Conservation (phyloP, 805 yeast species). For the Citeromyces nyonsensis region DNA sequence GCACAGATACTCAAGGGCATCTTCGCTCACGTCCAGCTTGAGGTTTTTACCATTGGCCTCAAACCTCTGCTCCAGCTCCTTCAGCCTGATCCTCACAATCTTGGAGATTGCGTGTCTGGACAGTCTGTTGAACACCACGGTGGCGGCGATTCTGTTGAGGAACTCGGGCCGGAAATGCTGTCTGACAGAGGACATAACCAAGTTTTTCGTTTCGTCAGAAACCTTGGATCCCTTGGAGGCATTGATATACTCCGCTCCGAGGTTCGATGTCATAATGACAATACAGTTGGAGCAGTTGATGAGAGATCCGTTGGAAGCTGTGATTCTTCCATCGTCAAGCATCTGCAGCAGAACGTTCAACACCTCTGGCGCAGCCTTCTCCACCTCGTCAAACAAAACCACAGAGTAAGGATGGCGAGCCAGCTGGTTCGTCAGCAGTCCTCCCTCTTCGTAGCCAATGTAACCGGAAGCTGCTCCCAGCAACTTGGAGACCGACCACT, state of each 20-base stretch:
- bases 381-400: conserved; percentile 93
- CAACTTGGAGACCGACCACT: conserved; percentile 88
- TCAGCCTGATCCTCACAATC: conserved; percentile 75
- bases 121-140: conserved; percentile 83
- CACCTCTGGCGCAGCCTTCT: conserved; percentile 97
- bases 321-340: conserved; percentile 91
- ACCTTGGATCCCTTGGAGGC: conserved; percentile 46
- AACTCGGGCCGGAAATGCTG: conserved; percentile 95
- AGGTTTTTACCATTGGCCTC: conserved; percentile 71
- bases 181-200: conserved; percentile 74
- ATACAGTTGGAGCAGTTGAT: conserved; percentile 88
- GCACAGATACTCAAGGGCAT: conserved; percentile 71
- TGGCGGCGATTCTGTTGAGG: conserved; percentile 87
- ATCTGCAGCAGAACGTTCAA: conserved; percentile 82
- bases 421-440: conserved; percentile 84
- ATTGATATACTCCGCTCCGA: conserved; percentile 86
- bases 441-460: conserved; percentile 96
- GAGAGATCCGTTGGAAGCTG: conserved; percentile 87
- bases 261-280: conserved; percentile 91
- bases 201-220: conserved; percentile 50
- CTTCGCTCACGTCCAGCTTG: conserved; percentile 54
- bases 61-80: conserved; percentile 78
- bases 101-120: conserved; percentile 84
- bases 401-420: conserved; percentile 91
- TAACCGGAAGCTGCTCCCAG: conserved; percentile 97